phyloP scores from a whole-genome alignment of 768 basidiomycete genomes.

The Boletus vinaceobasis region DNA sequence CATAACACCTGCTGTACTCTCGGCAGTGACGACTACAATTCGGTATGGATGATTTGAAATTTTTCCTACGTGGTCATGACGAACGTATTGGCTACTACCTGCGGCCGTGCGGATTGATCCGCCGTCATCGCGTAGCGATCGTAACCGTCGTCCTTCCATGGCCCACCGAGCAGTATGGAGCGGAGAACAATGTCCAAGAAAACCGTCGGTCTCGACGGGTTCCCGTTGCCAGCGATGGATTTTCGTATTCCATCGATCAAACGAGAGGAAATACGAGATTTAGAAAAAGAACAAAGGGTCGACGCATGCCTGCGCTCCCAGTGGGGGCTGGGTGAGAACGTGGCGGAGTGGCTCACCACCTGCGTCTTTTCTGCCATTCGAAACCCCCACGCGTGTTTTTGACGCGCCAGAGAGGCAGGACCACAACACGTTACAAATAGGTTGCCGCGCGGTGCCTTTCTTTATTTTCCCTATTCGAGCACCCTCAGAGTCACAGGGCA shows the following conservation, averaged over 20 bases:
- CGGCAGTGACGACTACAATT: not conserved
- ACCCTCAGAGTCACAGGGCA: not conserved
- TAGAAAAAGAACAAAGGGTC: not conserved
- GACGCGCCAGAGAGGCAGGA: slow-evolving; percentile 6
- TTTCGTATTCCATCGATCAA: not conserved
- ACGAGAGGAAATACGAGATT: not conserved
- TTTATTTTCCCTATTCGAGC: slow-evolving; percentile 6
- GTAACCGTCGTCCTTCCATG: not conserved
- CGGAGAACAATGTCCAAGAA: not conserved
- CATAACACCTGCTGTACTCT: not conserved
- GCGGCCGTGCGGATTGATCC: slow-evolving; percentile 13
- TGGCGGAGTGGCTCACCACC: slow-evolving; percentile 6
- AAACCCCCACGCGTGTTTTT: slow-evolving; percentile 7
- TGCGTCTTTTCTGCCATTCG: slow-evolving; percentile 35
- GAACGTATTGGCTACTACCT: not conserved
- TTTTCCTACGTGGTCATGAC: too few species aligned
- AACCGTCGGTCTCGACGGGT: not conserved
- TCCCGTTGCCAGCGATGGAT: not conserved
- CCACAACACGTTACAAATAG: slow-evolving; percentile 12
- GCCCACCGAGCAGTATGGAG: not conserved
- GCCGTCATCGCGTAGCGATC: slow-evolving; percentile 14
- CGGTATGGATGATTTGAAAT: not conserved
- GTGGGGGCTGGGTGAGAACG: slow-evolving; percentile 17
- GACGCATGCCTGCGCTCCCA: too few species aligned
- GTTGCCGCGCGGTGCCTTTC: not conserved